Evolutionary conservation across 2,329 filamentous ascomycete species (phyloP).

Genomic region (Aurifilum marmelostoma): DNA sequence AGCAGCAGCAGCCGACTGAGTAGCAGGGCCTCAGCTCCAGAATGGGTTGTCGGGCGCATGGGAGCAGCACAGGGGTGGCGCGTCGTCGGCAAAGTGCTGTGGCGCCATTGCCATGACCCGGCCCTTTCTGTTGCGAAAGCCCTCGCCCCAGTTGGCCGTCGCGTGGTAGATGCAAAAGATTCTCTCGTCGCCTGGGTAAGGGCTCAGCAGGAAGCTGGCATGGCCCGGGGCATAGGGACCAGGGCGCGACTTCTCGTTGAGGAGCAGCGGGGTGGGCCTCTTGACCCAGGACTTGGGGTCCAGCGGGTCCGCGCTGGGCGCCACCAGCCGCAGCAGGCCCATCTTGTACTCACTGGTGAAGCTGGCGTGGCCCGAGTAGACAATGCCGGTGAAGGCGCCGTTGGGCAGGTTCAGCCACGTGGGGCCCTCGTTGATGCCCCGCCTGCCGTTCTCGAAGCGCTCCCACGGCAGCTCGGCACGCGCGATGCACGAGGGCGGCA

Average conservation of each 20-base stretch:
- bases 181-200: constrained; percentile 27
- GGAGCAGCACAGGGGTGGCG: constrained; percentile 29
- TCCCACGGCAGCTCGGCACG: constrained; percentile 30
- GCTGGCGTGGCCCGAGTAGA: constrained; percentile 32
- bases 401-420: constrained; percentile 31
- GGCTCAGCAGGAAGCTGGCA: constrained; percentile 30
- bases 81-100: constrained; percentile 26
- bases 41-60: constrained; percentile 16
- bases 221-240: constrained; percentile 32
- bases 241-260: constrained; percentile 22
- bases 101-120: constrained; percentile 27
- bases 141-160: constrained; percentile 29
- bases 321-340: constrained; percentile 27
- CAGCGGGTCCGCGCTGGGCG: constrained; percentile 28
- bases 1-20: not conserved
- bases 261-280: constrained; percentile 22
- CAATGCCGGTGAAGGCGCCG: constrained; percentile 31
- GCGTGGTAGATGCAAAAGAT: constrained; percentile 32
- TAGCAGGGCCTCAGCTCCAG: constrained; percentile 1
- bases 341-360: constrained; percentile 34
- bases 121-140: constrained; percentile 32
- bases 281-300: constrained; percentile 26
- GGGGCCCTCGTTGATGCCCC: constrained; percentile 33
- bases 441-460: constrained; percentile 29
- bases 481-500: constrained; percentile 30